These are phyloP conservation scores for Striga asiatica DNA, from an alignment of 257 asterid species.

Conservation along the genomic window DNA sequence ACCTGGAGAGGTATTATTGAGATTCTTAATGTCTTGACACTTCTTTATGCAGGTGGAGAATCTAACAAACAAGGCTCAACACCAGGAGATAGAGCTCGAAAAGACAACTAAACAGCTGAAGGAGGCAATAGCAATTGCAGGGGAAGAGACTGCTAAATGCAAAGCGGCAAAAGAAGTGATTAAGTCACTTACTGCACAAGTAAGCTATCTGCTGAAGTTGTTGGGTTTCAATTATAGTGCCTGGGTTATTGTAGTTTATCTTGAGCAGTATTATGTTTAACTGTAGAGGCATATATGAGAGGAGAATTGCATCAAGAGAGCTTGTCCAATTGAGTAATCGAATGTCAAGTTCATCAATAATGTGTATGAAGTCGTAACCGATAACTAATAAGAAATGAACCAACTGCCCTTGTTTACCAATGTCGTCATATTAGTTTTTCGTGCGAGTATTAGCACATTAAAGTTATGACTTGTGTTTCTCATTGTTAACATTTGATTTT, in stretches of 20 bases:
- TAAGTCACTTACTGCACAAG: conserved; percentile 91
- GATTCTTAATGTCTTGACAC: conserved; percentile 5
- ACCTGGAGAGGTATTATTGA: too few relatives aligned
- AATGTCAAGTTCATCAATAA: background rate
- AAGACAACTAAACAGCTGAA: conserved; percentile 66
- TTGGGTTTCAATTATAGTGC: background rate
- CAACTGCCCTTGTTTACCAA: background rate
- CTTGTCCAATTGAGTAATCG: background rate
- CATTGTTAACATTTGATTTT: too few relatives aligned
- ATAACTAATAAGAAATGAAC: background rate
- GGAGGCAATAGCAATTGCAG: conserved; percentile 77
- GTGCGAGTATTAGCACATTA: background rate
- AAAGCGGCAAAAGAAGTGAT: conserved; percentile 98
- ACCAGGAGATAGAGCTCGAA: conserved; percentile 75
- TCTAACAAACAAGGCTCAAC: conserved; percentile 66
- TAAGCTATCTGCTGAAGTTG: conserved; percentile 15
- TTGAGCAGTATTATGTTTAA: background rate
- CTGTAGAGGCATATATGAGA: background rate
- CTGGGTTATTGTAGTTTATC: background rate
- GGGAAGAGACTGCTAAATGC: conserved; percentile 93
- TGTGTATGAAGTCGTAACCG: background rate
- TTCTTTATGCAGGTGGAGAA: conserved; percentile 51
- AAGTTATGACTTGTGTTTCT: too few relatives aligned
- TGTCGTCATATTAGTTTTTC: background rate
- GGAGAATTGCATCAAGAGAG: background rate